A percentile compares a stretch with the other conserved stretches of the same genome.
Conservation (phyloP, 441 rosid species). For the Daphne laureola region DNA sequence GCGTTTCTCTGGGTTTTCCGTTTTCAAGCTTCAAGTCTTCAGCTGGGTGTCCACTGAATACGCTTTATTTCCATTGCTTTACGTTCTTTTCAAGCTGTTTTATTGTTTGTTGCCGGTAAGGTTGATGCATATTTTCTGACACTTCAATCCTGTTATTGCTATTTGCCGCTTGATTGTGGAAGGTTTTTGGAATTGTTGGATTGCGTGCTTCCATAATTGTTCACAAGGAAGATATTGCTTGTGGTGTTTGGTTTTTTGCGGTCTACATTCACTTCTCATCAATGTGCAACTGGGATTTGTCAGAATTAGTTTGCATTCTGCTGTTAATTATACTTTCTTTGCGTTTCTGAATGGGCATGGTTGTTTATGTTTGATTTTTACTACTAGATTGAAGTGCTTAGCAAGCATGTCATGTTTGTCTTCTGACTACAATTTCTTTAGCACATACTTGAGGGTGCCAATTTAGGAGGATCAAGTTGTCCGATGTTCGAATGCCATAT, state of each 20-base stretch:
- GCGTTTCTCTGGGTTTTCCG: not conserved
- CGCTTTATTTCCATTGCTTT: constrained; percentile 11
- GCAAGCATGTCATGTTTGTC: no score
- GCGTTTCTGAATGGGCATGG: no score
- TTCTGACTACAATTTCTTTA: no score
- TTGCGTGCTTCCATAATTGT: not conserved
- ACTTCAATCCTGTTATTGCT: not conserved
- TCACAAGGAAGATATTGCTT: constrained; percentile 1
- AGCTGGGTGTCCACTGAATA: constrained; percentile 9
- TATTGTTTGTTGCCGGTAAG: constrained; percentile 30
- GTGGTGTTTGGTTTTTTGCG: constrained; percentile 9
- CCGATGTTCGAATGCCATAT: no score
- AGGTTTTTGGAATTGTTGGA: not conserved
- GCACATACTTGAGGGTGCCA: no score
- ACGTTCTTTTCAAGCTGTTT: constrained; percentile 9
- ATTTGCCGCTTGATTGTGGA: constrained; percentile 10
- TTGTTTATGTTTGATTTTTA: no score
- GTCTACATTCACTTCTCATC: constrained; percentile 7
- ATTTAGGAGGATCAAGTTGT: no score
- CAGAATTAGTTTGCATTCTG: not conserved
- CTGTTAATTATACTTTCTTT: no score
- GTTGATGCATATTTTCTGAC: constrained; percentile 4
- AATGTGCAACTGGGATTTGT: not conserved
- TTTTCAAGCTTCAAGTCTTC: not conserved
- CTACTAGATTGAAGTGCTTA: no score